Evolutionary conservation across 176 grass and related monocot genomes (phyloP), one percentile per base, ranked within the genome.

Genomic region (Eleusine indica): DNA sequence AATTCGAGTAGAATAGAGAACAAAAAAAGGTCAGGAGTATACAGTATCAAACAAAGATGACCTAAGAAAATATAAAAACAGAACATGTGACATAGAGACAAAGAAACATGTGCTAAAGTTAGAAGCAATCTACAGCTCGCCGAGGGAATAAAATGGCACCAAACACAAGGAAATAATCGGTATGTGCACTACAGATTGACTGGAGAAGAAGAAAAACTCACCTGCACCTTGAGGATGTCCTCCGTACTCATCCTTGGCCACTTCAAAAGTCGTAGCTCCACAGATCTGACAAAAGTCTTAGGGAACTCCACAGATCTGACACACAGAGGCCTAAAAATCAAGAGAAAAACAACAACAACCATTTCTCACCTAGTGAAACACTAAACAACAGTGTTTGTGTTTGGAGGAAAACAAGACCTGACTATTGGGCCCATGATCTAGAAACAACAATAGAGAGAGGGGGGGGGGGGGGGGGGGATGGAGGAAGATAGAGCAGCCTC

Each of bases 181-280:
- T 21, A 65, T 73, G 30, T n/a, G 54, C 22, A n/a, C 37, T 30
- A 2, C 2, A 41, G 29, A 3, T 83, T 41, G 72, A 75, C 61
- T 66, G 0, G 9, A 66, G 54, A 82, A 61, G 78, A 83, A 89
- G 76, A 68, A 77, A 91, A 74, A 75, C 62, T 64, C 2, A 91
- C 92, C 92, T 94, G 89, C 73, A 91, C 84, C 87, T 87, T 89
- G 86, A 91, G 81, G 72, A 85, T 54, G 12, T 94, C 89, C 68
- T 89, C 89, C 85, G 87, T 94, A 84, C 92, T 91, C 92, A 94
- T 94, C 65, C 60, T 66, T 91, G 72, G 83, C 60, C 63, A 38
- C 49, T 74, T 15, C 25, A 74, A 74, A 75, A 18, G 82, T 57
- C 0, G 21, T 67, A 37, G 32, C 65, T 49, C 12, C 10, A 35